Evolutionary conservation across 495 filamentous ascomycete species (phyloP), one percentile per base, ranked within the genome.

Genomic region (Haplographium delicatum): DNA sequence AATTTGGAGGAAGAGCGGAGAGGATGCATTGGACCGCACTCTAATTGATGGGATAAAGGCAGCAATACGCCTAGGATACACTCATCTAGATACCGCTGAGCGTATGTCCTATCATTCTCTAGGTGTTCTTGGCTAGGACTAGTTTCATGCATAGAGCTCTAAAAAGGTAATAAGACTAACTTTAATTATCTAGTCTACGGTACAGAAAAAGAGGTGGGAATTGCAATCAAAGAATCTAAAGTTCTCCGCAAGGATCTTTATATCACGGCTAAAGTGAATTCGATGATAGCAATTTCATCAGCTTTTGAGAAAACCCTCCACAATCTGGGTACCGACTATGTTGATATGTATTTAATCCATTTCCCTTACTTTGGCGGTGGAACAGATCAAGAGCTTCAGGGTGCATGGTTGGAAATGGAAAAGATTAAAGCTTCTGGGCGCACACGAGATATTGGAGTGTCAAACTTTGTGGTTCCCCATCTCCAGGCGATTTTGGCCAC

Each of bases 331-430:
- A 64, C 91, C 22, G 80, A 85, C 45, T 89, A 94, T 66, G 85
- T 96, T 5, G 89, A 96, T 65, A 69, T 90, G 66, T 95, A 91
- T 62, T 69, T 95, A 3, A 87, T 95, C 56, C 89, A 94, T 65
- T 58, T 68, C 20, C 90, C 89, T 5, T 93, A 82, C 68, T 85
- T 75, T 53, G 81, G 81, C 25, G 68, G 76, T 7, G n/a, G n/a
- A n/a, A 71, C 71, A 1, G 76, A 84, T 8, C 68, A 68, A 20
- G 77, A 84, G 1, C 75, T 89, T 16, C 86, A 89, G 62, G 51
- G 65, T 18, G 77, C 82, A 34, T 95, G 90, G 90, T 75, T 76
- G 38, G 81, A 80, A 26, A 81, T 95, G 77, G 89, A 96, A 62
- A 71, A 73, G 34, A 75, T 95, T 50, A 76, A 86, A 58, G 73